phyloP scores from a whole-genome alignment of 768 basidiomycete species.

The Lanmaoa pseudosensibilis region DNA sequence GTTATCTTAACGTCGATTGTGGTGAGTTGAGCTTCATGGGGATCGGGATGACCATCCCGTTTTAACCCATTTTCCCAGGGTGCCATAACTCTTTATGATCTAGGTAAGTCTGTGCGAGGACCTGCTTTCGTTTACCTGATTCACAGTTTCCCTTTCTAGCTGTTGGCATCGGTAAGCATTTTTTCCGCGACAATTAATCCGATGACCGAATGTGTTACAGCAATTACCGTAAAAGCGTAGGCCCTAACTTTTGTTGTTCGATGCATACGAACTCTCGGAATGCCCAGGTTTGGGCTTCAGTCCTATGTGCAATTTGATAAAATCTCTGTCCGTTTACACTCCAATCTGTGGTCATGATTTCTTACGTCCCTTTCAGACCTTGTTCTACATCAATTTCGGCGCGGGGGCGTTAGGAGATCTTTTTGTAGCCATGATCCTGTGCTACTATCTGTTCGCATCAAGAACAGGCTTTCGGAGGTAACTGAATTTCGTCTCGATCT shows the following conservation, averaged over 20 bases:
- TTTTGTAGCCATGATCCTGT: slow-evolving; percentile 49
- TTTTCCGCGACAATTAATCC: neutral
- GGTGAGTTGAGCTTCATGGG: no score
- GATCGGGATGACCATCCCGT: no score
- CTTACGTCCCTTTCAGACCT: slow-evolving; percentile 33
- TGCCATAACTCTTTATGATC: no score
- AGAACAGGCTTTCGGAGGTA: slow-evolving; percentile 53
- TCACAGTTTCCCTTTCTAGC: neutral
- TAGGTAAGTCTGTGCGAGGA: slow-evolving; percentile 35
- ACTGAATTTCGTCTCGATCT: neutral
- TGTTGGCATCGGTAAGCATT: slow-evolving; percentile 11
- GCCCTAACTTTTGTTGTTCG: slow-evolving; percentile 11
- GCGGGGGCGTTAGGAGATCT: slow-evolving; percentile 50
- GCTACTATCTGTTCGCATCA: slow-evolving; percentile 46
- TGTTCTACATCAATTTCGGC: slow-evolving; percentile 54
- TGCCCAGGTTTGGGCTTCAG: slow-evolving; percentile 38
- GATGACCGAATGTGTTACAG: slow-evolving; percentile 28
- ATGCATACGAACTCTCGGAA: neutral
- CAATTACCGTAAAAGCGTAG: slow-evolving; percentile 52
- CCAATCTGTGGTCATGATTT: neutral
- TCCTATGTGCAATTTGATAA: slow-evolving; percentile 38
- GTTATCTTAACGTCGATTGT: no score
- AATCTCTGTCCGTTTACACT: slow-evolving; percentile 37
- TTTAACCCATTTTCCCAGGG: no score
- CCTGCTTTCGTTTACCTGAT: neutral